phyloP scores from a whole-genome alignment of 202 grass and related monocot species.

The Cymbopogon flexuosus region DNA sequence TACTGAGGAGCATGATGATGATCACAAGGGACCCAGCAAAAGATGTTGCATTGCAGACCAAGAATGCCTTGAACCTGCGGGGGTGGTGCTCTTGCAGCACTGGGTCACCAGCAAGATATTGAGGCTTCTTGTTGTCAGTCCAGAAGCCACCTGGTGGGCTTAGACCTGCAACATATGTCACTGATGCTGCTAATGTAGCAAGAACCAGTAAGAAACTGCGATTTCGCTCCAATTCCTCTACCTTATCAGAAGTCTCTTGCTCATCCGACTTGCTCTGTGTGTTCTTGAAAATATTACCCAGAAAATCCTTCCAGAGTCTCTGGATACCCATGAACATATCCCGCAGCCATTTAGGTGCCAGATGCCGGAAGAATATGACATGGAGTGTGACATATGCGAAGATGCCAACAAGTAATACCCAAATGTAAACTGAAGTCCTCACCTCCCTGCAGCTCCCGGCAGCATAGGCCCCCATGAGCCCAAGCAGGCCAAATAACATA shows the following conservation, averaged over 20 bases:
- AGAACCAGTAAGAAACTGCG: constrained; percentile 44
- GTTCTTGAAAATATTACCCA: background rate
- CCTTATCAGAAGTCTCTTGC: background rate
- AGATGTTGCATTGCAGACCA: constrained; percentile 55
- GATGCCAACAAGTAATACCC: constrained; percentile 42
- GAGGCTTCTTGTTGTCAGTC: background rate
- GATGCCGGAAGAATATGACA: constrained; percentile 37
- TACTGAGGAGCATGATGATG: constrained; percentile 63
- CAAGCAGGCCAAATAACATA: constrained; percentile 40
- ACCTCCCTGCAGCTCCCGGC: constrained; percentile 45
- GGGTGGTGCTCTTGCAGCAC: constrained; percentile 44
- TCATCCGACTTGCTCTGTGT: background rate
- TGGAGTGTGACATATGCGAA: constrained; percentile 42
- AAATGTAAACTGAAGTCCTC: constrained; percentile 39
- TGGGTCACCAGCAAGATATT: constrained; percentile 42
- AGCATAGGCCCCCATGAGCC: constrained; percentile 57
- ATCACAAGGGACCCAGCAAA: constrained; percentile 61
- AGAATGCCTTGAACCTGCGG: constrained; percentile 42
- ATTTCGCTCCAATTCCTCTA: constrained; percentile 31
- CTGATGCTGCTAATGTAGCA: constrained; percentile 34
- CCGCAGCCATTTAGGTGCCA: constrained; percentile 29
- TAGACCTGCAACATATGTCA: constrained; percentile 30
- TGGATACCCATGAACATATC: background rate
- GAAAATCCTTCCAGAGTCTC: background rate
- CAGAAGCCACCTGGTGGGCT: constrained; percentile 51